These are phyloP conservation scores for Naegleria lovaniensis DNA, from an alignment of 208 protist species.

Conservation along the genomic window DNA sequence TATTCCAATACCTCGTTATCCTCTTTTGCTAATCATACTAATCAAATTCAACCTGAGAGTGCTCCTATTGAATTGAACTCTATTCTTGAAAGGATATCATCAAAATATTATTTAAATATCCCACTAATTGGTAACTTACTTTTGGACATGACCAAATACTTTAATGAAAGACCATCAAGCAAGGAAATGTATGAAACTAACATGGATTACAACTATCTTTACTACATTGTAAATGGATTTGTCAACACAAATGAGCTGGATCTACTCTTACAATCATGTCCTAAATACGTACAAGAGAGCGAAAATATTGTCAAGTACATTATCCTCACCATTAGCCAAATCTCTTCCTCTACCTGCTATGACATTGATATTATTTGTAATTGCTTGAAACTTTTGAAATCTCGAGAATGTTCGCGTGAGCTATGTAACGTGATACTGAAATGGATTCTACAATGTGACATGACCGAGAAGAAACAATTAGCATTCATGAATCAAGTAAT, in stretches of 20 bases:
- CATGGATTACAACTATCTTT: background rate
- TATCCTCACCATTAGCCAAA: background rate
- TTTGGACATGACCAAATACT: background rate
- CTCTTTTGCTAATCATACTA: background rate
- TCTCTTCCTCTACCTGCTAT: background rate
- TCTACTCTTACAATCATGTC: background rate
- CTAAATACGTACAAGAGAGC: background rate
- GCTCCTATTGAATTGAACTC: background rate
- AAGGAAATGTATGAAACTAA: background rate
- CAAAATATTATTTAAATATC: background rate
- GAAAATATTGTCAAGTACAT: background rate
- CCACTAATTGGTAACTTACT: background rate
- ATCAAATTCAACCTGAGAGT: background rate
- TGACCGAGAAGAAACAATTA: background rate
- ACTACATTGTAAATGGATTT: background rate
- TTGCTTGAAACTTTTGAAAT: background rate
- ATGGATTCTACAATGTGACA: background rate
- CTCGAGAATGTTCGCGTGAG: background rate
- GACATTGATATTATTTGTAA: background rate
- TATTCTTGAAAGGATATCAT: background rate
- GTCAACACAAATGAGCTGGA: background rate
- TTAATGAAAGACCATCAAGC: background rate
- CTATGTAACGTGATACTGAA: background rate
- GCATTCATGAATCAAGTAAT: background rate
- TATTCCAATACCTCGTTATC: background rate